A percentile compares a stretch with the other conserved stretches of the same genome.
Conservation (phyloP, 352 stramenopile genomes). For the Phytophthora chlamydospora region DNA sequence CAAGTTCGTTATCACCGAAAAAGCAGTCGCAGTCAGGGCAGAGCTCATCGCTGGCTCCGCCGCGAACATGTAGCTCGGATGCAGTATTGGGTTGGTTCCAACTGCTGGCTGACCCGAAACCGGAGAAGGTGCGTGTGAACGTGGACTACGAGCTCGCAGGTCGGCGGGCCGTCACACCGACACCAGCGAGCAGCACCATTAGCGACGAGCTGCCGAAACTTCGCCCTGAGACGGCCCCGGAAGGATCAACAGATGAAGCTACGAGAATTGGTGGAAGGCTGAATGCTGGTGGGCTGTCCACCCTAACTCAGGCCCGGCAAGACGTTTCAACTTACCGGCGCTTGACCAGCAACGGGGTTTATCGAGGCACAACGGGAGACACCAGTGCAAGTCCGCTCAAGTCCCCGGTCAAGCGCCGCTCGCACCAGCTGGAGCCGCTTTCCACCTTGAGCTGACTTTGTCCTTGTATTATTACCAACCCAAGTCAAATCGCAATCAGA, state of each 20-base stretch:
- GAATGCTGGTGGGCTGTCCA: conserved; percentile 29
- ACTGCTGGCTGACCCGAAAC: conserved; percentile 51
- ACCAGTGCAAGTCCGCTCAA: conserved; percentile 37
- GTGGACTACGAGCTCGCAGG: conserved; percentile 61
- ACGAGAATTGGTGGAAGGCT: conserved; percentile 8
- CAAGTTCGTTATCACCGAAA: conserved; percentile 19
- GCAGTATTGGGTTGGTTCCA: conserved; percentile 57
- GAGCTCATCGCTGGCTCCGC: conserved; percentile 36
- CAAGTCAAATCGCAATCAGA: too few relatives aligned
- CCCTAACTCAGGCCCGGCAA: conserved; percentile 47
- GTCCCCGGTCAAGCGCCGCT: conserved; percentile 62
- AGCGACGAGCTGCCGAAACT: conserved; percentile 54
- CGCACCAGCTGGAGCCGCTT: conserved; percentile 57
- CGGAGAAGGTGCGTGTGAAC: conserved; percentile 68
- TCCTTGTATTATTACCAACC: too few relatives aligned
- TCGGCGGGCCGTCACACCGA: conserved; percentile 25
- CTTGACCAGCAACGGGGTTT: conserved; percentile 31
- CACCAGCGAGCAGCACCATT: conserved; percentile 21
- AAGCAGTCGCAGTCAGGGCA: conserved; percentile 11
- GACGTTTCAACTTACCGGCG: conserved; percentile 16
- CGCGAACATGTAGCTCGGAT: conserved; percentile 63
- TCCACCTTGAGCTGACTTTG: conserved; percentile 12
- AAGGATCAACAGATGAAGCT: conserved; percentile 27
- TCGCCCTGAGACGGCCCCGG: conserved; percentile 45
- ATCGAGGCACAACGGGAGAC: conserved; percentile 22